Evolutionary conservation across 2,329 filamentous ascomycete species (phyloP).

Genomic region (Alternaria viburni): DNA sequence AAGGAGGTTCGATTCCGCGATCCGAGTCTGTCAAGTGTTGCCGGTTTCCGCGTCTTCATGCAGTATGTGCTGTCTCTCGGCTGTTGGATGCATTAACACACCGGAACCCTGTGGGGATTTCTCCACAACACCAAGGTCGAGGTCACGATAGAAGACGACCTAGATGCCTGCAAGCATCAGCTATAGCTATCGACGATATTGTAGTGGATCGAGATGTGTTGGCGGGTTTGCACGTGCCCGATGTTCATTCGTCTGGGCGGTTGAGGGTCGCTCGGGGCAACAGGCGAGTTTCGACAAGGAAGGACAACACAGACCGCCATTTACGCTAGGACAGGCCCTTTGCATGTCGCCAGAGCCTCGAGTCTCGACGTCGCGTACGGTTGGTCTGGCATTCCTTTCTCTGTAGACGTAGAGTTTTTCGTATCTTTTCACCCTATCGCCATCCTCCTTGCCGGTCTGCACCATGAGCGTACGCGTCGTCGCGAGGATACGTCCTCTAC

Average conservation of each 20-base stretch:
- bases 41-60: slow-evolving; percentile 1
- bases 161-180: background rate
- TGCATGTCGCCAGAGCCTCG: slow-evolving; percentile 30
- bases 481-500: slow-evolving; percentile 85
- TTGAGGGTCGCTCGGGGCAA: slow-evolving; percentile 27
- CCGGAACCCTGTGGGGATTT: background rate
- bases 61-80: background rate
- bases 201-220: slow-evolving; percentile 5
- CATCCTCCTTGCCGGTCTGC: slow-evolving; percentile 13
- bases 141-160: background rate
- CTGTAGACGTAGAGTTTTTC: slow-evolving; percentile 32
- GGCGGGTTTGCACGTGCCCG: slow-evolving; percentile 21
- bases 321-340: slow-evolving; percentile 20
- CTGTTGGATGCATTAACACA: background rate
- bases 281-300: slow-evolving; percentile 21
- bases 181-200: background rate
- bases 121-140: background rate
- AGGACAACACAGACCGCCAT: slow-evolving; percentile 33
- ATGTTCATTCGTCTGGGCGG: slow-evolving; percentile 17
- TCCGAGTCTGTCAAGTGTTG: background rate
- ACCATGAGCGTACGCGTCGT: slow-evolving; percentile 78
- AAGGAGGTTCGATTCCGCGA: slow-evolving; percentile 1
- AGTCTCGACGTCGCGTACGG: slow-evolving; percentile 38
- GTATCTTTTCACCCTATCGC: slow-evolving; percentile 17
- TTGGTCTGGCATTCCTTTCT: slow-evolving; percentile 42